phyloP scores from a whole-genome alignment of 2,329 filamentous ascomycete species.

The Calonectria fujianensis region DNA sequence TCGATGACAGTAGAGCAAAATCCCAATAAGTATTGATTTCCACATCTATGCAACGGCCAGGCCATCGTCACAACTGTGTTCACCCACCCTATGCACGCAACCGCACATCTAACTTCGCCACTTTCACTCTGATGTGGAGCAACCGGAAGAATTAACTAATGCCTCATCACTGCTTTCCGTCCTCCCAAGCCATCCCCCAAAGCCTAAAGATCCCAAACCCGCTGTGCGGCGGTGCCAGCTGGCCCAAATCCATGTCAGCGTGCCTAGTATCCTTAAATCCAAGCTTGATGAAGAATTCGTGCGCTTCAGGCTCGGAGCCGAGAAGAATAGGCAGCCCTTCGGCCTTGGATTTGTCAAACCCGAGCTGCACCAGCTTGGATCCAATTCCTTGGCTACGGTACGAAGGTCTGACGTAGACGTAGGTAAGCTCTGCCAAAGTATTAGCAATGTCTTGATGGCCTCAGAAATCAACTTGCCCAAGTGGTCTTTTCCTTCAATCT shows the following conservation, averaged over 20 bases:
- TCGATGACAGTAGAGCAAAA: neutral
- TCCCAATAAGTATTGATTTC: neutral
- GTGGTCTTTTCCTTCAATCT: conserved; percentile 3
- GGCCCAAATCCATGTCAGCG: conserved; percentile 35
- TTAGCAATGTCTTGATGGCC: neutral
- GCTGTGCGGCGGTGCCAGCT: conserved; percentile 30
- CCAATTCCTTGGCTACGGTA: conserved; percentile 26
- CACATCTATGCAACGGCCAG: neutral
- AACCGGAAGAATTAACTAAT: too few species aligned
- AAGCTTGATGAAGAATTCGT: conserved; percentile 33
- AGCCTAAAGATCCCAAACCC: conserved; percentile 39
- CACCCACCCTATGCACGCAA: neutral
- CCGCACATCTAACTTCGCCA: neutral
- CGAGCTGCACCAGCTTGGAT: conserved; percentile 22
- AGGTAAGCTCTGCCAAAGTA: conserved; percentile 29
- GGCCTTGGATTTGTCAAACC: neutral
- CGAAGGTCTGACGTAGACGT: conserved; percentile 36
- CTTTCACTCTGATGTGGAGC: neutral
- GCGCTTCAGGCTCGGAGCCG: conserved; percentile 32
- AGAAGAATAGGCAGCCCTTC: conserved; percentile 20
- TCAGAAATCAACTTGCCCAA: conserved; percentile 2
- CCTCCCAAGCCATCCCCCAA: conserved; percentile 24
- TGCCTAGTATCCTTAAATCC: conserved; percentile 30
- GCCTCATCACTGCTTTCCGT: neutral
- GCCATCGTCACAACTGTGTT: neutral